Conservation (phyloP, 371 early-diverging fungal species). For the Chytridium lagenaria region DNA sequence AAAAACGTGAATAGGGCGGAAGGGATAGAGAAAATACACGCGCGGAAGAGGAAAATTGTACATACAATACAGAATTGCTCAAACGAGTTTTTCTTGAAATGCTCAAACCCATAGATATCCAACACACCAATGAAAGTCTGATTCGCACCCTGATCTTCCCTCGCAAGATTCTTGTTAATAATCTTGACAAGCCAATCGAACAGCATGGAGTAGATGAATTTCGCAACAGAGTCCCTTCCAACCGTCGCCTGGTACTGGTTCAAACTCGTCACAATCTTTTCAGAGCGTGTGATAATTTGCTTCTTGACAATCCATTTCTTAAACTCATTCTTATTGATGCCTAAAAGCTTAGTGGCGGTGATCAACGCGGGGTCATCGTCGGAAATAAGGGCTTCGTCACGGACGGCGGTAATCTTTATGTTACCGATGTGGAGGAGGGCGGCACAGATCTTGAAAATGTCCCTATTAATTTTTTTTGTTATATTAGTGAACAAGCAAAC, state of each 20-base stretch:
- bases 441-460: conserved; percentile 85
- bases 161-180: conserved; percentile 82
- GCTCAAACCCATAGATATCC: conserved; percentile 76
- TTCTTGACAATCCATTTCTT: conserved; percentile 86
- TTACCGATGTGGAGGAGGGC: conserved; percentile 91
- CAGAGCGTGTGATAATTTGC: conserved; percentile 84
- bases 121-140: conserved; percentile 55
- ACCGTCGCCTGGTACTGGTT: conserved; percentile 76
- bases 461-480: conserved; percentile 28
- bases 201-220: conserved; percentile 89
- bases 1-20: conserved; percentile 7
- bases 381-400: conserved; percentile 65
- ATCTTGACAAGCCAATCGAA: conserved; percentile 93
- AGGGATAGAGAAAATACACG: background rate
- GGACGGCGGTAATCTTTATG: conserved; percentile 79
- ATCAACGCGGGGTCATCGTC: conserved; percentile 74
- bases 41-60: background rate
- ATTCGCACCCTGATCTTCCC: conserved; percentile 50
- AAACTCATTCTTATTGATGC: conserved; percentile 77
- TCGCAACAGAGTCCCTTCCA: conserved; percentile 93
- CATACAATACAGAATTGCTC: conserved; percentile 49
- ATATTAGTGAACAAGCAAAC: too few relatives aligned
- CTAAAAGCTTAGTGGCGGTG: conserved; percentile 71
- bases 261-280: conserved; percentile 78
- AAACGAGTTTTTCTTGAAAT: conserved; percentile 56